These are phyloP conservation scores for barley (Hordeum vulgare) DNA, from an alignment of 176 grass and related monocot species.

Conservation along the genomic window DNA sequence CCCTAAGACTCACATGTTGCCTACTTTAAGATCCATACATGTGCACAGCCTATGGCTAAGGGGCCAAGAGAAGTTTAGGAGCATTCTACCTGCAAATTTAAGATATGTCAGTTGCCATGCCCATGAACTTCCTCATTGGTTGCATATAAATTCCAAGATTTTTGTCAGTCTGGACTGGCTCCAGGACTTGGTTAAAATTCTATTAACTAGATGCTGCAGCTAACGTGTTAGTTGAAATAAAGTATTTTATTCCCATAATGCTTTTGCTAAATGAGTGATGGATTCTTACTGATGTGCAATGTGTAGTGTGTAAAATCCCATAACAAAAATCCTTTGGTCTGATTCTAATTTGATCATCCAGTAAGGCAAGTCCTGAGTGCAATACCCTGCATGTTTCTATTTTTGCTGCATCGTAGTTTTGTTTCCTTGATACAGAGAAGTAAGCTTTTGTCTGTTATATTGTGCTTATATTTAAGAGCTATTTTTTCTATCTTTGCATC, in stretches of 20 bases:
- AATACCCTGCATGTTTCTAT: not conserved
- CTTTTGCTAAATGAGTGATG: not conserved
- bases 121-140: slow-evolving; percentile 1
- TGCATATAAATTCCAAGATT: not conserved
- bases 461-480: not conserved
- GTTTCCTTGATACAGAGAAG: not conserved
- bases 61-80: slow-evolving; percentile 1
- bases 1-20: not conserved
- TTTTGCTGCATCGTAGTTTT: not conserved
- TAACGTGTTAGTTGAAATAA: not conserved
- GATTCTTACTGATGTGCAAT: not conserved
- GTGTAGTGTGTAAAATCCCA: not conserved
- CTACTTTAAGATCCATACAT: slow-evolving; percentile 1
- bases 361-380: not conserved
- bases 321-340: slow-evolving; percentile 9
- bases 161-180: not conserved
- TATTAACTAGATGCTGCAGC: not conserved
- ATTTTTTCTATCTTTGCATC: not conserved
- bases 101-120: not conserved
- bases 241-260: not conserved
- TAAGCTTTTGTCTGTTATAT: not conserved
- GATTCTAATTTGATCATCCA: not conserved
- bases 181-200: slow-evolving; percentile 9
- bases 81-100: not conserved
- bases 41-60: not conserved